Percentiles rank a stretch among this genome's conserved stretches.
These are phyloP conservation scores for Botrytis squamosa DNA, from an alignment of 2,329 filamentous ascomycete genomes.

Conservation along the genomic window DNA sequence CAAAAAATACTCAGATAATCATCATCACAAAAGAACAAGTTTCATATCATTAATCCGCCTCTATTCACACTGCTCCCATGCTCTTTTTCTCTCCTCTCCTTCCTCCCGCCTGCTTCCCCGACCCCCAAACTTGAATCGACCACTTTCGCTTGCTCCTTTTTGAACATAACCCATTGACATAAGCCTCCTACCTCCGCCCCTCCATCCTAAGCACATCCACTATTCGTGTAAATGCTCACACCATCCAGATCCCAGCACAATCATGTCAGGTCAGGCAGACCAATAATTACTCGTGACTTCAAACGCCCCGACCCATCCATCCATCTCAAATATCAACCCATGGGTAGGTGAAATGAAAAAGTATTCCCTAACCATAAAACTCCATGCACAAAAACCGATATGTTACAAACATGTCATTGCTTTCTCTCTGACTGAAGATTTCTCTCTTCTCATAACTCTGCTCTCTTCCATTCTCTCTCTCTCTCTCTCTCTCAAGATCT, in stretches of 20 bases:
- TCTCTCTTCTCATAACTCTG: background rate
- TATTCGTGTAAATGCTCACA: constrained; percentile 1
- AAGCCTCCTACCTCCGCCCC: background rate
- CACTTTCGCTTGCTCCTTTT: constrained; percentile 5
- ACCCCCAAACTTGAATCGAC: background rate
- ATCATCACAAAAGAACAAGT: constrained; percentile 3
- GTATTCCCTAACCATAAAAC: constrained; percentile 9
- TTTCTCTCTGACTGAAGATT: constrained; percentile 4
- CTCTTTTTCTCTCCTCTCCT: background rate
- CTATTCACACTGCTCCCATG: background rate
- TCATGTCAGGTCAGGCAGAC: constrained; percentile 7
- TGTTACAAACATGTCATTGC: constrained; percentile 13
- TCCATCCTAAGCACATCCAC: constrained; percentile 10
- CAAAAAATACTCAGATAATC: background rate
- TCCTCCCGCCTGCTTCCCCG: background rate
- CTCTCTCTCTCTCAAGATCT: constrained; percentile 7
- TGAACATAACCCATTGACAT: background rate
- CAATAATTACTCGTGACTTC: constrained; percentile 7
- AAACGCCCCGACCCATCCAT: constrained; percentile 12
- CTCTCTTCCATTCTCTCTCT: background rate
- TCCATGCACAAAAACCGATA: constrained; percentile 11
- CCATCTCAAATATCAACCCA: constrained; percentile 9
- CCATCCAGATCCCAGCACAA: background rate
- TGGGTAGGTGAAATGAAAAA: constrained; percentile 8
- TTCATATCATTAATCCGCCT: constrained; percentile 16